Evolutionary conservation across 106 monocot genomes (phyloP).

Genomic region (Apostasia shenzhenica): DNA sequence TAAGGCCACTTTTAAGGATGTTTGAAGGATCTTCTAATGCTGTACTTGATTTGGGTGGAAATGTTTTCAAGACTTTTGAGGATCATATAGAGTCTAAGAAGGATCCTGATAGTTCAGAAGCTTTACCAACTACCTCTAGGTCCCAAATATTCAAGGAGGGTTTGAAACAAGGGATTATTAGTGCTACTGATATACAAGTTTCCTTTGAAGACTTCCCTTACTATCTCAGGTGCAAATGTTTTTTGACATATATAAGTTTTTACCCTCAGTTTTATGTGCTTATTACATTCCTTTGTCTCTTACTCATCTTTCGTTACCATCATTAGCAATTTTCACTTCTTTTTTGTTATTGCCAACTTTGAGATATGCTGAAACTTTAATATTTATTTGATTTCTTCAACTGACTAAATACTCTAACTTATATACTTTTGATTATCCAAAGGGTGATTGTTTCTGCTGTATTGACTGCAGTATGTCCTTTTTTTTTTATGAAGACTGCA

Average conservation of each 20-base stretch:
- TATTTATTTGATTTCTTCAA: too few species aligned
- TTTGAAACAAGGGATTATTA: conserved; percentile 62
- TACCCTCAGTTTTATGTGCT: too few species aligned
- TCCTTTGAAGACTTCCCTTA: conserved; percentile 81
- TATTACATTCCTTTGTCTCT: too few species aligned
- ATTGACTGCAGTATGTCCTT: too few species aligned
- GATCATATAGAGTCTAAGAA: conserved; percentile 34
- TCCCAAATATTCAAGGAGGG: conserved; percentile 57
- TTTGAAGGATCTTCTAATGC: conserved; percentile 31
- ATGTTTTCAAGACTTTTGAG: conserved; percentile 36
- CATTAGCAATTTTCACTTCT: too few species aligned
- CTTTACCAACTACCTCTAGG: conserved; percentile 31
- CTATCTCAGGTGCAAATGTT: conserved; percentile 49
- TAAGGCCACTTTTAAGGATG: conserved; percentile 33
- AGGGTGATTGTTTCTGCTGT: too few species aligned
- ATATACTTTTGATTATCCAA: too few species aligned
- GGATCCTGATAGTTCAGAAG: conserved; percentile 20
- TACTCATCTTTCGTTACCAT: too few species aligned
- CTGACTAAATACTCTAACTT: too few species aligned
- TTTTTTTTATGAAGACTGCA: too few species aligned
- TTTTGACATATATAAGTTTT: not conserved
- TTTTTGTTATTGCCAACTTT: too few species aligned
- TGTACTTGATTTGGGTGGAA: conserved; percentile 50
- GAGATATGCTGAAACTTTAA: too few species aligned
- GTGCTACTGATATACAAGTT: conserved; percentile 45